Conservation (phyloP, 2,329 filamentous ascomycete species). For the Microdochium bolleyi region DNA sequence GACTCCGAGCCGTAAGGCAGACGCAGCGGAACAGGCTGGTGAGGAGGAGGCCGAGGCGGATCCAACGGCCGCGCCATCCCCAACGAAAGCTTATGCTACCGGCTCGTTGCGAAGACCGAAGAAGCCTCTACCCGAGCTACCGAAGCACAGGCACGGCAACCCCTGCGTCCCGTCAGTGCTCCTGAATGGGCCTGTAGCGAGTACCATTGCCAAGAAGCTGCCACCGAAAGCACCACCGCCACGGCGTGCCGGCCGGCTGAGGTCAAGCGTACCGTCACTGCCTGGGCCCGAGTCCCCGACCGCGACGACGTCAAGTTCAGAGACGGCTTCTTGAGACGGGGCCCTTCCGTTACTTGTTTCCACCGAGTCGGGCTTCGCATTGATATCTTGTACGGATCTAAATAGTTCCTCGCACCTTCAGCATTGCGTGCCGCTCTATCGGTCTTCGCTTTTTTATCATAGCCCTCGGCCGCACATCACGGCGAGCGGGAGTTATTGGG, state of each 20-base stretch:
- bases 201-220: conserved; percentile 24
- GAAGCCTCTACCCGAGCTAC: conserved; percentile 45
- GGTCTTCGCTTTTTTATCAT: no score
- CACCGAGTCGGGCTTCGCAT: no score
- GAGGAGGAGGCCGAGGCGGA: conserved; percentile 8
- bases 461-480: no score
- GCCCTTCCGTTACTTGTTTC: no score
- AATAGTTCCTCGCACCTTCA: no score
- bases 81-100: not conserved
- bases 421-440: no score
- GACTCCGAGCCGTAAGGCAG: conserved; percentile 59
- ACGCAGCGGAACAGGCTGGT: conserved; percentile 8
- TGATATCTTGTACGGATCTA: no score
- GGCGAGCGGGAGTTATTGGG: no score
- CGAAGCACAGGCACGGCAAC: conserved; percentile 46
- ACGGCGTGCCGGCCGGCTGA: conserved; percentile 34
- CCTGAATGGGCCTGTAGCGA: conserved; percentile 3
- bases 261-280: conserved; percentile 9
- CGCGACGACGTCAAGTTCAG: not conserved
- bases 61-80: conserved; percentile 5
- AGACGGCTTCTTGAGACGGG: not conserved
- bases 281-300: not conserved
- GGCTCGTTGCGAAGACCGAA: conserved; percentile 23
- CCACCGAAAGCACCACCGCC: conserved; percentile 39
- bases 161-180: conserved; percentile 19